A percentile compares a stretch with the other conserved stretches of the same genome.
phyloP scores from a whole-genome alignment of 176 grass and related monocot species.

The Juncus effusus region DNA sequence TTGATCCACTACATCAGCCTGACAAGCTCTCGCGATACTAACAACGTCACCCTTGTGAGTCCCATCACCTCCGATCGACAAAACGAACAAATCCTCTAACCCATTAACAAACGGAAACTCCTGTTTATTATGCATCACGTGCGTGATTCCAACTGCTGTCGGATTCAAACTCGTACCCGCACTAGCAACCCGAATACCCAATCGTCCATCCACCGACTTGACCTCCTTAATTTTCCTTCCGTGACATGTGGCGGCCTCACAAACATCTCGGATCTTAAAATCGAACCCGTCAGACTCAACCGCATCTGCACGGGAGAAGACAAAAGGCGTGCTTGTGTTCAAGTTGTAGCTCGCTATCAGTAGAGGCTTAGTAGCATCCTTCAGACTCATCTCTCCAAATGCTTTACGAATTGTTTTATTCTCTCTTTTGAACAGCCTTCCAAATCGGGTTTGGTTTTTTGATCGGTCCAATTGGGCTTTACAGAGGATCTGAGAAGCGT shows the following conservation, averaged over 20 bases:
- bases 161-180: constrained; percentile 42
- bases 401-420: constrained; percentile 34
- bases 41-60: not conserved
- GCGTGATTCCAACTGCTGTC: constrained; percentile 51
- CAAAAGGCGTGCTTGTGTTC: constrained; percentile 53
- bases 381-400: constrained; percentile 50
- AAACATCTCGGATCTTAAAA: constrained; percentile 73
- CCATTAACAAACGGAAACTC: constrained; percentile 66
- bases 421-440: constrained; percentile 12
- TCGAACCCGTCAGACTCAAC: constrained; percentile 81
- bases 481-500: constrained; percentile 35
- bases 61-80: constrained; percentile 51
- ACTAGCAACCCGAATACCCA: constrained; percentile 38
- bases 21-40: constrained; percentile 54
- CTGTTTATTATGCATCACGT: constrained; percentile 73
- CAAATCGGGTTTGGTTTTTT: not conserved
- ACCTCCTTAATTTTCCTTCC: constrained; percentile 35
- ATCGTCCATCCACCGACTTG: constrained; percentile 46
- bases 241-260: constrained; percentile 36
- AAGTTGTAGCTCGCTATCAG: constrained; percentile 81
- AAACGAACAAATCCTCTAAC: constrained; percentile 53
- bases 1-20: constrained; percentile 88
- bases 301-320: constrained; percentile 89
- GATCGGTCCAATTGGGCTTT: constrained; percentile 40
- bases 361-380: constrained; percentile 65